Evolutionary conservation across 306 rosid genomes (phyloP).

Genomic region (Medicago ruthenica): DNA sequence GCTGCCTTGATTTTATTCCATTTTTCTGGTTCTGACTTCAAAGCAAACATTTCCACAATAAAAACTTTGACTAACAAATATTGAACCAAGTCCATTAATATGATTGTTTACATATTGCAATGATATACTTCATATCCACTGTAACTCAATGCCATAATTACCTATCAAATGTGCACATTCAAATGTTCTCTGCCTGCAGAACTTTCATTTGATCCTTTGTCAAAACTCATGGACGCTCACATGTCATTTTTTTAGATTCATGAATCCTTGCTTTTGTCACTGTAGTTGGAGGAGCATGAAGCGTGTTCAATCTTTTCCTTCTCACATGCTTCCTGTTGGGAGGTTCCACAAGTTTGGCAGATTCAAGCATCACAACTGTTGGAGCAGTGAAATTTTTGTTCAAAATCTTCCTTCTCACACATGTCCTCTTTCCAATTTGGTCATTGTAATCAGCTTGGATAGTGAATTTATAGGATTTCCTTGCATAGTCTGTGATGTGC

Average conservation of each 20-base stretch:
- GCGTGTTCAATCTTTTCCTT: slow-evolving; percentile 45
- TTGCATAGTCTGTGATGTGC: slow-evolving; percentile 2
- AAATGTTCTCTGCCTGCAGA: slow-evolving; percentile 36
- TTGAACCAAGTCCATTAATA: no score
- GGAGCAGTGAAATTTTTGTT: slow-evolving; percentile 35
- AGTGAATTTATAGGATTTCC: slow-evolving; percentile 9
- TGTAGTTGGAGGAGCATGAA: slow-evolving; percentile 39
- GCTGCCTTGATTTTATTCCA: no score
- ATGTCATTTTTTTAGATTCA: slow-evolving; percentile 37
- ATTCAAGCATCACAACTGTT: slow-evolving; percentile 21
- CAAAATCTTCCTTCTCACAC: slow-evolving; percentile 52
- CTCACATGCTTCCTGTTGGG: slow-evolving; percentile 54
- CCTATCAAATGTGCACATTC: slow-evolving; percentile 19
- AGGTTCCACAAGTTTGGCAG: not conserved
- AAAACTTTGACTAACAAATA: no score
- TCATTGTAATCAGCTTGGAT: slow-evolving; percentile 3
- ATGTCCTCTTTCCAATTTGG: slow-evolving; percentile 53
- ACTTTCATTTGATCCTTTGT: slow-evolving; percentile 37
- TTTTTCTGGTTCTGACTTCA: no score
- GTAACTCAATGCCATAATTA: not conserved
- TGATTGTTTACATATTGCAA: not conserved
- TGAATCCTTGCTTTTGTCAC: slow-evolving; percentile 24
- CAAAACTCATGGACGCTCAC: not conserved
- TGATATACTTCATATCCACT: not conserved
- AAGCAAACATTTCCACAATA: no score